Base-by-base conservation (phyloP, 495 filamentous ascomycete species). In the Penicillium ucsense region DNA sequence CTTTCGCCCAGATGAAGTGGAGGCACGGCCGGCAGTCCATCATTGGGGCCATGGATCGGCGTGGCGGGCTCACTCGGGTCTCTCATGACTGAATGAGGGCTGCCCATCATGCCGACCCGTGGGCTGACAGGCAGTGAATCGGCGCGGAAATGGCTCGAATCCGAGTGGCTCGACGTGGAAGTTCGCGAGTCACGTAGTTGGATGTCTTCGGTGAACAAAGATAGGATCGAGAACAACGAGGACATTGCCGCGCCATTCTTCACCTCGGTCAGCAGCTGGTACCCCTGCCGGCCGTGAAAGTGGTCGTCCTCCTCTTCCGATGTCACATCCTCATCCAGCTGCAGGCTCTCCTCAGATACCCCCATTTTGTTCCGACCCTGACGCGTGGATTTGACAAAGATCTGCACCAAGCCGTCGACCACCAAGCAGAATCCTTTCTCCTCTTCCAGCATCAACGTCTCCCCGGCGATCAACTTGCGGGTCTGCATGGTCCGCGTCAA, bases 191-290 rank as follows among this genome's bases (percentile, higher is more conserved):
- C 80, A 29, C 81, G 79, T 31, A 97, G 67, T 49, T 88, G 83
- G 38, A 98, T 81, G 59, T 96, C 89, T 63, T 97, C 92, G 4
- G 92, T 97, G 56, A 98, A 98, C 0, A 98, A 71, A 3, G 89
- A 92, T 58, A 98, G 81, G 45, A 98, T 94, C 1, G 94, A 95
- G 66, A 98, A 98, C 5, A 98, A 66, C 0, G 92, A 97, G 30
- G 92, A 97, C 91, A 98, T 96, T 4, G 92, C 91, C 7, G 92
- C 91, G 12, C 92, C 92, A 59, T 97, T 98, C 64, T 95, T 94
- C 36, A 98, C 92, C 61, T 98, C 92, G 3, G 92, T 98, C 36
- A 98, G 74, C 12, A 97, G 73, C 65, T 97, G 91, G 63, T 95
- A 97, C 60, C 74, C 87, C 68, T 83, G 89, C 61, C 68, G 82